phyloP scores from a whole-genome alignment of 169 alveolate species.

The Babesia gibsoni region DNA sequence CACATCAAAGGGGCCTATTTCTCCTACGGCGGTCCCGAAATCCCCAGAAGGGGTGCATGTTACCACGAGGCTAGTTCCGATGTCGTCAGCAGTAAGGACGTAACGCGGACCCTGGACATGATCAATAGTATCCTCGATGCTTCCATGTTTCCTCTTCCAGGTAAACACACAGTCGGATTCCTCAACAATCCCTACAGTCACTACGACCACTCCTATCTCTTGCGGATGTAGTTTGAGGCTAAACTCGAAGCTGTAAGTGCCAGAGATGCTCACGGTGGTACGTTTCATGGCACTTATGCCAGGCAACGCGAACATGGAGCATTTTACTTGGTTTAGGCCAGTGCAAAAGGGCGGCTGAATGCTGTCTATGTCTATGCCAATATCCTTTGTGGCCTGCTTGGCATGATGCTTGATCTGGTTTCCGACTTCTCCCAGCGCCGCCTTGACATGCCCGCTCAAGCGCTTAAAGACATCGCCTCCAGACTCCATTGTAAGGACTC shows the following conservation, averaged over 20 bases:
- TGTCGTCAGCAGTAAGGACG: slow-evolving; percentile 57
- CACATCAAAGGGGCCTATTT: slow-evolving; percentile 63
- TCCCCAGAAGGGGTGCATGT: slow-evolving; percentile 23
- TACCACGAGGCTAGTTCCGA: slow-evolving; percentile 54
- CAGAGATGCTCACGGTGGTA: slow-evolving; percentile 31
- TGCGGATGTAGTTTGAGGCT: slow-evolving; percentile 54
- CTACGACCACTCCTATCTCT: slow-evolving; percentile 48
- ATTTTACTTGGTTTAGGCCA: slow-evolving; percentile 43
- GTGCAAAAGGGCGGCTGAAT: slow-evolving; percentile 53
- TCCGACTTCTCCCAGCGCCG: slow-evolving; percentile 65
- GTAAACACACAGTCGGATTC: slow-evolving; percentile 19
- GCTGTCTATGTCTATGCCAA: slow-evolving; percentile 38
- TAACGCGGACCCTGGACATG: slow-evolving; percentile 38
- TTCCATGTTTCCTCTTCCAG: slow-evolving; percentile 47
- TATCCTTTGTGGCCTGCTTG: slow-evolving; percentile 49
- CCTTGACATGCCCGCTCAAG: slow-evolving; percentile 44
- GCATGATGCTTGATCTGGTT: slow-evolving; percentile 61
- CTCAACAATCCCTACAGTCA: slow-evolving; percentile 34
- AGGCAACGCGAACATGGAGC: slow-evolving; percentile 52
- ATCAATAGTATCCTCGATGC: slow-evolving; percentile 37
- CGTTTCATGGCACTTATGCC: slow-evolving; percentile 45
- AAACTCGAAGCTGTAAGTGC: slow-evolving; percentile 44
- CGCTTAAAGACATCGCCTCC: slow-evolving; percentile 42
- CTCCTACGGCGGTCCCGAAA: slow-evolving; percentile 49
- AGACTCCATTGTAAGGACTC: slow-evolving; percentile 26